Evolutionary conservation across 1,284 basidiomycete genomes (phyloP).

Genomic region (Ustilago nuda): DNA sequence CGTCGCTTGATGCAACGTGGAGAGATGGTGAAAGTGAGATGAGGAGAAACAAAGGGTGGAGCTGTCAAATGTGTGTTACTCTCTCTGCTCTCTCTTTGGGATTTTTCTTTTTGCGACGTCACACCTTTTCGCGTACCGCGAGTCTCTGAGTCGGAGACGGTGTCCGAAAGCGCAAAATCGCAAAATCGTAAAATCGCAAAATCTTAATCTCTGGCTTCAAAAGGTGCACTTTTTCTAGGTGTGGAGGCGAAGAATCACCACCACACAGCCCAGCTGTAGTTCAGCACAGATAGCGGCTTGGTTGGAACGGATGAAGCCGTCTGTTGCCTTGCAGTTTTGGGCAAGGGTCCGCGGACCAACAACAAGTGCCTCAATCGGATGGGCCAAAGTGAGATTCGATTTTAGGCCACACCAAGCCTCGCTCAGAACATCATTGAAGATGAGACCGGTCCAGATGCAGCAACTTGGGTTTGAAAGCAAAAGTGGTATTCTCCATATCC

Average conservation of each 20-base stretch:
- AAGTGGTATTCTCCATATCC: constrained; percentile 3
- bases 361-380: too few relatives aligned
- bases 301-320: neutral
- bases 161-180: neutral
- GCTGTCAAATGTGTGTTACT: constrained; percentile 4
- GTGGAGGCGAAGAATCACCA: neutral
- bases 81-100: neutral
- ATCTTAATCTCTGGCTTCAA: neutral
- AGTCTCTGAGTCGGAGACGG: neutral
- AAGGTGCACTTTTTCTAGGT: neutral
- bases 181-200: neutral
- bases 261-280: neutral
- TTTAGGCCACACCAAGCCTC: neutral
- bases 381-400: too few relatives aligned
- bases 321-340: neutral
- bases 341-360: neutral
- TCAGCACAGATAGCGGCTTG: neutral
- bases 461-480: neutral
- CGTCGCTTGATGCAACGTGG: neutral
- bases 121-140: neutral
- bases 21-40: neutral
- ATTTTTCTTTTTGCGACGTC: constrained; percentile 9
- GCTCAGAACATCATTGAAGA: neutral
- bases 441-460: neutral
- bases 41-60: neutral